Evolutionary conservation across 257 asterid species (phyloP), one percentile per base, ranked within the genome.

Genomic region (Penstemon davidsonii): DNA sequence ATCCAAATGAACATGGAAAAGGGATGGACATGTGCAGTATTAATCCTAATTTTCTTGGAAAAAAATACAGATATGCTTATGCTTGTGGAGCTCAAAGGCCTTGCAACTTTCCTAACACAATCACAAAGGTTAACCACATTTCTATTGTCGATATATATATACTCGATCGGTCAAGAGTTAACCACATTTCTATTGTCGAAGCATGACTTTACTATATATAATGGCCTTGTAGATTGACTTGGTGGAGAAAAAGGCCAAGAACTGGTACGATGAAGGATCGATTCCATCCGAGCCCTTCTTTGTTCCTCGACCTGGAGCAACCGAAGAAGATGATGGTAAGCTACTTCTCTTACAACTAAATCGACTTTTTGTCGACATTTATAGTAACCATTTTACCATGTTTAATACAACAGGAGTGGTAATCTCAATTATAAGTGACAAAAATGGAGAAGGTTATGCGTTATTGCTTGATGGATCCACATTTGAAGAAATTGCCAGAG

Each of bases 21-120:
- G 99, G 97, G 5, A 72, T 94, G 89, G 99, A 94, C 62, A 94
- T 94, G 99, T 88, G 99, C 78, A 91, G 90, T 85, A 82, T 94
- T 13, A 94, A 94, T 55, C 97, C 95, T 60, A 38, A 44, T 51
- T 86, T 73, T 68, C 65, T 86, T 50, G 99, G 99, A 3, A 86
- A 86, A 76, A 86, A 86, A 68, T 88, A 94, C 25, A 83, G 96
- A 84, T 94, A 87, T 72, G 91, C 96, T 63, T 91, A 87, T 76
- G 97, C 99, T 8, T 91, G 96, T 78, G 99, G 99, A 45, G 97
- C 99, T 66, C 71, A 81, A 19, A 83, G 99, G 68, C 99, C 97
- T 18, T 91, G 97, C 78, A 87, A 94, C 75, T 94, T 94, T 78
- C 99, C 99, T 3, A 94, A 94, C 79, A 91, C 96, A 64, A 86